Evolutionary conservation across 257 asterid species (phyloP).

Genomic region (Nemophila menziesii): DNA sequence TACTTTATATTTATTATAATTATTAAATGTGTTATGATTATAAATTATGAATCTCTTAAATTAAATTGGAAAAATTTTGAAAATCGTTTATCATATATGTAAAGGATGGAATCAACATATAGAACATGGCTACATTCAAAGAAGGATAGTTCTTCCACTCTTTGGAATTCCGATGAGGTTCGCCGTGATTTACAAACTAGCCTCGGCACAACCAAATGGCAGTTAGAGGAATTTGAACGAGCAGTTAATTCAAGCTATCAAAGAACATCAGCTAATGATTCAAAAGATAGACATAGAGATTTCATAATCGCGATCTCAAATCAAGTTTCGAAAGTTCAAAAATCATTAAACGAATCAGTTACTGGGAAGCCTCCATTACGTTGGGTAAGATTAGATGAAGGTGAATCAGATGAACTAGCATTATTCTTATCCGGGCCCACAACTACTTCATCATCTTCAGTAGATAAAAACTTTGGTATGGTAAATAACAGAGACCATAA

Average conservation of each 20-base stretch:
- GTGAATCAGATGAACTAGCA: slow-evolving; percentile 74
- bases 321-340: slow-evolving; percentile 56
- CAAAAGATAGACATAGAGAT: slow-evolving; percentile 60
- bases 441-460: slow-evolving; percentile 23
- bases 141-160: slow-evolving; percentile 44
- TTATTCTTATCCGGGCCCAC: slow-evolving; percentile 60
- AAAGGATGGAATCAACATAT: slow-evolving; percentile 90
- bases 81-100: slow-evolving; percentile 11
- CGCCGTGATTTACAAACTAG: slow-evolving; percentile 65
- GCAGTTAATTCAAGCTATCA: slow-evolving; percentile 65
- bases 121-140: slow-evolving; percentile 73
- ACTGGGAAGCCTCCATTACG: slow-evolving; percentile 78
- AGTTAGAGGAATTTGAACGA: slow-evolving; percentile 89
- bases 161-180: slow-evolving; percentile 66
- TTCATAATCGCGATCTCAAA: slow-evolving; percentile 52
- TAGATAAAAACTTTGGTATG: slow-evolving; percentile 16
- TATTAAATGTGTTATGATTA: background rate
- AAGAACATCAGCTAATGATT: slow-evolving; percentile 39
- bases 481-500: slow-evolving; percentile 17
- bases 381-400: slow-evolving; percentile 80
- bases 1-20: slow-evolving; percentile 1
- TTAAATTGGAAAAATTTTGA: background rate
- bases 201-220: slow-evolving; percentile 91
- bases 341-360: slow-evolving; percentile 38
- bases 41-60: background rate